Base-by-base conservation (phyloP, 192 early-diverging fungal species). In the Obelidium mucronatum region DNA sequence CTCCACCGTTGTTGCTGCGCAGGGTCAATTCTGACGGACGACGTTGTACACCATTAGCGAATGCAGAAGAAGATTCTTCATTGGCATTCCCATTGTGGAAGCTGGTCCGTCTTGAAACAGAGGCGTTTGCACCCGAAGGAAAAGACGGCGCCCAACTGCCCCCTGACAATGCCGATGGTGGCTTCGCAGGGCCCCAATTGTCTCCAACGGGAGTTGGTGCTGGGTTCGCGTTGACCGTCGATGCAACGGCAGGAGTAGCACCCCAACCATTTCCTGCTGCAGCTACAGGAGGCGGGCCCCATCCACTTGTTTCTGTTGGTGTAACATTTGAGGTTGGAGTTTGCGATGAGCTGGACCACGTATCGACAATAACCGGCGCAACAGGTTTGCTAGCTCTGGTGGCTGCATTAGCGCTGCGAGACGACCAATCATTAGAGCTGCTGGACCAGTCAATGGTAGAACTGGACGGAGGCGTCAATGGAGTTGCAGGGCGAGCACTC, bases 381-480 rank as follows among this genome's bases (percentile, higher is more conserved):
- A n/a, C n/a, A n/a, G n/a, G n/a, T n/a, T n/a, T n/a, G n/a, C n/a
- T n/a, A n/a, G n/a, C n/a, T n/a, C n/a, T n/a, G n/a, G n/a, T n/a
- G n/a, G n/a, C n/a, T n/a, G n/a, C n/a, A n/a, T n/a, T n/a, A n/a
- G n/a, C n/a, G 40, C 66, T 67, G 22, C 66, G 66, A 30, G 66
- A 67, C 26, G 66, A 67, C 66, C 66, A 67, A 39, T 67, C 66
- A 13, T 13, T 26, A 11, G 19, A 19, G 66, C 66, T 67, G 19
- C 36, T 67, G 11, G 42, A 26, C 66, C 66, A 67, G 30, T 67
- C 44, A 8, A 44, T 42, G 13, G 66, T 42, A 1, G 66, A 40
- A 39, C 8, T 8, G 30, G 15, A 26, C n/a, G 66, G 66, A 19
- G 66, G 66, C 17, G 66, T 44, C 8, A 51, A 30, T 13, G 44